Percentiles rank a stretch among this genome's conserved stretches.
Conservation (phyloP, 2,329 filamentous ascomycete species). For the Lachnellula willkommii region DNA sequence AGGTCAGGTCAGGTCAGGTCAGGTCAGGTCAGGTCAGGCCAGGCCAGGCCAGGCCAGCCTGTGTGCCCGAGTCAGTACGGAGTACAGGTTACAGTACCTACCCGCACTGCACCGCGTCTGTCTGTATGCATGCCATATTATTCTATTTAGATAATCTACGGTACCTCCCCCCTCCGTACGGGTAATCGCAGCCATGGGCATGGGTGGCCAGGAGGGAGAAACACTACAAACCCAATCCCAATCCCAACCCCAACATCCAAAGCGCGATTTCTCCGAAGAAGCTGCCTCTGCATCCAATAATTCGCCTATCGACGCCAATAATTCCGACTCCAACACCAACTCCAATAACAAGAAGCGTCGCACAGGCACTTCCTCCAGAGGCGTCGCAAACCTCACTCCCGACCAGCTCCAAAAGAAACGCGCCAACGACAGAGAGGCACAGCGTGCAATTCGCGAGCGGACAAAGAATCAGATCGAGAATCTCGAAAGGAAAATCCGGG, state of each 20-base stretch:
- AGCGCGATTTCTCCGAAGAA: slow-evolving; percentile 22
- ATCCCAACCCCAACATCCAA: slow-evolving; percentile 5
- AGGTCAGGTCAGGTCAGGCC: no score
- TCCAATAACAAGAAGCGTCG: slow-evolving; percentile 35
- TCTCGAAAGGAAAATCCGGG: slow-evolving; percentile 69
- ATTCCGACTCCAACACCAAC: background rate
- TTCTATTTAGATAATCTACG: background rate
- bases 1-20: background rate
- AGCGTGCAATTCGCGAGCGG: slow-evolving; percentile 78
- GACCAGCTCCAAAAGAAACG: slow-evolving; percentile 86
- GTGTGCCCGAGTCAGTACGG: no score
- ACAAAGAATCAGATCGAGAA: slow-evolving; percentile 83
- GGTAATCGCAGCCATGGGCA: background rate
- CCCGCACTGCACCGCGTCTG: no score
- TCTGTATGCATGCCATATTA: no score
- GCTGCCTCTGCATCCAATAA: slow-evolving; percentile 3
- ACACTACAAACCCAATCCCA: background rate
- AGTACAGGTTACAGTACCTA: no score
- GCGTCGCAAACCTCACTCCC: slow-evolving; percentile 80
- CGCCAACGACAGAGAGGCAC: slow-evolving; percentile 86
- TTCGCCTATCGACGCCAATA: slow-evolving; percentile 11
- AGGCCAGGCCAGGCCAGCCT: no score
- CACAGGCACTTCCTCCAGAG: slow-evolving; percentile 57
- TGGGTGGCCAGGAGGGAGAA: background rate
- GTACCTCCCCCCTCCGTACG: background rate